phyloP scores from a whole-genome alignment of 2,329 filamentous ascomycete genomes.

The Aspergillus ruber region DNA sequence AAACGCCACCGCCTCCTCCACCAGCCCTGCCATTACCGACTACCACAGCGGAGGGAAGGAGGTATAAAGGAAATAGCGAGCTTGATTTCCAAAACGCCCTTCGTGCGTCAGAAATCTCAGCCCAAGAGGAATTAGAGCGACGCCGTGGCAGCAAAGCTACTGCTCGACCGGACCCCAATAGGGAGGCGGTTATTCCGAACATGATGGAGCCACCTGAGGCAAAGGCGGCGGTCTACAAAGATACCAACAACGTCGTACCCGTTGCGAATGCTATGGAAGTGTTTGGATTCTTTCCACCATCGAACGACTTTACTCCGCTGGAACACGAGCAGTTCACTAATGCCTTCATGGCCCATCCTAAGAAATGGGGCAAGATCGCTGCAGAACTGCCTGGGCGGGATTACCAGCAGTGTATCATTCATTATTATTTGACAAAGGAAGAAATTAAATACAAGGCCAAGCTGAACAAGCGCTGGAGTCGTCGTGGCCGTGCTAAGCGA shows the following conservation, averaged over 20 bases:
- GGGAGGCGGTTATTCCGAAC: slow-evolving; percentile 43
- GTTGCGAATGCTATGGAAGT: slow-evolving; percentile 34
- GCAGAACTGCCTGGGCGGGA: slow-evolving; percentile 40
- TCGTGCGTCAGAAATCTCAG: slow-evolving; percentile 42
- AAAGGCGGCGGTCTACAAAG: slow-evolving; percentile 37
- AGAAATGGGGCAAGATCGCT: slow-evolving; percentile 48
- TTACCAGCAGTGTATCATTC: slow-evolving; percentile 45
- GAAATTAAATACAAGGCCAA: slow-evolving; percentile 46
- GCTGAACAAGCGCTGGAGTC: slow-evolving; percentile 41
- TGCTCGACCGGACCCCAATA: slow-evolving; percentile 38
- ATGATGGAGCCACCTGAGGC: slow-evolving; percentile 40
- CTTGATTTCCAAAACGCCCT: slow-evolving; percentile 45
- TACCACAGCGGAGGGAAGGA: slow-evolving; percentile 32
- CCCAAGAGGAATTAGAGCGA: slow-evolving; percentile 42
- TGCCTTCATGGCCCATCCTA: slow-evolving; percentile 43
- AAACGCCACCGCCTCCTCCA: slow-evolving; percentile 29
- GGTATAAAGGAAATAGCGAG: slow-evolving; percentile 44
- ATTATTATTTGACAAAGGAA: slow-evolving; percentile 47
- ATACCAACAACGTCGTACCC: slow-evolving; percentile 41
- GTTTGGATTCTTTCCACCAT: slow-evolving; percentile 40
- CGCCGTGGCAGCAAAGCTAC: slow-evolving; percentile 38
- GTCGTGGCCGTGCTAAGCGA: slow-evolving; percentile 33
- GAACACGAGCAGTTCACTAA: slow-evolving; percentile 43
- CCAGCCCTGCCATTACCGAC: slow-evolving; percentile 22
- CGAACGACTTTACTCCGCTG: slow-evolving; percentile 43